phyloP scores from a whole-genome alignment of 352 stramenopile genomes.

The Pythium diclinum region DNA sequence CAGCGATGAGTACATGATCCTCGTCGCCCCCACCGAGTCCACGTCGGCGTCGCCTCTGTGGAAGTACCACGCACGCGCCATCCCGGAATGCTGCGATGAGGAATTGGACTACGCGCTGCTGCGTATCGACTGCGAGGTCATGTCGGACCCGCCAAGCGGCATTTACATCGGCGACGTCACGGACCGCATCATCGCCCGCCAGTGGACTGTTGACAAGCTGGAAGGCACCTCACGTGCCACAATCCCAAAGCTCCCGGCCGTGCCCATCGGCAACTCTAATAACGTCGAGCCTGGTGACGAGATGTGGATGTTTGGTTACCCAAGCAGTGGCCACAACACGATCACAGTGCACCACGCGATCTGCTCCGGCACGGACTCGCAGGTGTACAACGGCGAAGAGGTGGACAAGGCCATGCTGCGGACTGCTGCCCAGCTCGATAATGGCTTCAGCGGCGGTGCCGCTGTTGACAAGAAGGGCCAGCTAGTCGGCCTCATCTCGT shows the following conservation, averaged over 20 bases:
- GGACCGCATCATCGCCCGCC: constrained; percentile 79
- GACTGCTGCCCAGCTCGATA: constrained; percentile 81
- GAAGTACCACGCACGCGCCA: constrained; percentile 81
- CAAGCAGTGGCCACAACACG: constrained; percentile 85
- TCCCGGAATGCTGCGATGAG: constrained; percentile 82
- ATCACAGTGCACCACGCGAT: constrained; percentile 90
- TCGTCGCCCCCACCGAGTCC: constrained; percentile 79
- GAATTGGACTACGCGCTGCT: constrained; percentile 82
- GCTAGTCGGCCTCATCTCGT: constrained; percentile 84
- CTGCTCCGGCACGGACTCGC: constrained; percentile 84
- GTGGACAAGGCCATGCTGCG: constrained; percentile 86
- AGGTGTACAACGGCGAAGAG: constrained; percentile 82
- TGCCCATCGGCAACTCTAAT: constrained; percentile 85
- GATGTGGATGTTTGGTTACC: constrained; percentile 91
- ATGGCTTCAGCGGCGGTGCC: constrained; percentile 80
- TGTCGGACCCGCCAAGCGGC: constrained; percentile 82
- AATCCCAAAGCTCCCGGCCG: constrained; percentile 70
- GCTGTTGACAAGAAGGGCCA: constrained; percentile 85
- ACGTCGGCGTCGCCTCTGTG: constrained; percentile 74
- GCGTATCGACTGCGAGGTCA: constrained; percentile 80
- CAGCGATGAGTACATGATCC: constrained; percentile 86
- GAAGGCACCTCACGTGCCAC: constrained; percentile 66
- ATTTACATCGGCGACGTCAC: constrained; percentile 88
- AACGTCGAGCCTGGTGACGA: constrained; percentile 86
- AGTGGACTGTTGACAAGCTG: constrained; percentile 81